Evolutionary conservation across 2,329 filamentous ascomycete species (phyloP).

Genomic region (Purpureocillium lavendulum): DNA sequence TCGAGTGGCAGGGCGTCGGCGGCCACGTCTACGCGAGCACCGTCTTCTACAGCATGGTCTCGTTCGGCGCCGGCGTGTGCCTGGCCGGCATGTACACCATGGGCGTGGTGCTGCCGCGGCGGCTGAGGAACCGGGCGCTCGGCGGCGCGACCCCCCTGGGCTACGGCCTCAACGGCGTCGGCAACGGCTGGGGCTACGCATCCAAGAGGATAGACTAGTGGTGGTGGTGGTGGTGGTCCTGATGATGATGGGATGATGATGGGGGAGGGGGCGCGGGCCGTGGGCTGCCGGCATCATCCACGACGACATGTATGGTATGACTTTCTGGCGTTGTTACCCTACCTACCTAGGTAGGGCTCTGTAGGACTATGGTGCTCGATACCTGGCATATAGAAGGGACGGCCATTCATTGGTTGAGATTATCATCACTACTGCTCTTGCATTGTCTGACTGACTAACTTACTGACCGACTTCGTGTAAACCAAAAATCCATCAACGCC

Average conservation of each 20-base stretch:
- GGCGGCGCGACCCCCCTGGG: conserved; percentile 51
- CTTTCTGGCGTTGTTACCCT: too few relatives aligned
- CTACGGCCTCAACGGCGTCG: conserved; percentile 41
- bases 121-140: conserved; percentile 40
- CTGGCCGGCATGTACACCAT: conserved; percentile 52
- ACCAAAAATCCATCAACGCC: too few relatives aligned
- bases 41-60: conserved; percentile 52
- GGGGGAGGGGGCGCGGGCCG: neutral
- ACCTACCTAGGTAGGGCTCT: too few relatives aligned
- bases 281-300: neutral
- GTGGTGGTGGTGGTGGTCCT: too few relatives aligned
- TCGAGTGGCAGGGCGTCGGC: conserved; percentile 58
- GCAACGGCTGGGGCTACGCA: conserved; percentile 51
- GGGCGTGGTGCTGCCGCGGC: conserved; percentile 47
- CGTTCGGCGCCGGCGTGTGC: conserved; percentile 47
- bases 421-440: too few relatives aligned
- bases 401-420: too few relatives aligned
- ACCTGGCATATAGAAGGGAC: too few relatives aligned
- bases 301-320: too few relatives aligned
- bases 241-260: neutral
- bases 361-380: too few relatives aligned
- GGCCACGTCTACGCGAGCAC: conserved; percentile 57
- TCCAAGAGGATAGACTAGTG: conserved; percentile 33
- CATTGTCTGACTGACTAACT: too few relatives aligned
- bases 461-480: too few relatives aligned